Percentiles rank a stretch among this genome's conserved stretches.
phyloP scores from a whole-genome alignment of 2,329 filamentous ascomycete species.

The Blastomyces parvus region DNA sequence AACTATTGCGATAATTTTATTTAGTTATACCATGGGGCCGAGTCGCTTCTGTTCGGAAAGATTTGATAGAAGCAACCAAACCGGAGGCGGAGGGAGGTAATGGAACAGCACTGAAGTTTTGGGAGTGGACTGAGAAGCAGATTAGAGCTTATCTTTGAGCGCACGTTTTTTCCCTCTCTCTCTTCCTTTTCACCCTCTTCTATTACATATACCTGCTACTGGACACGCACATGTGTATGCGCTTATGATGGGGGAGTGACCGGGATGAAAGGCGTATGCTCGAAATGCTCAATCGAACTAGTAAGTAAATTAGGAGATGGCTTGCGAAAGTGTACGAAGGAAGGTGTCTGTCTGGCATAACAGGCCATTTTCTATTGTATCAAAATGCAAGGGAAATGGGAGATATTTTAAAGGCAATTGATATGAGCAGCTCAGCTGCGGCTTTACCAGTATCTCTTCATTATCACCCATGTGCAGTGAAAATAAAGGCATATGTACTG shows the following conservation, averaged over 20 bases:
- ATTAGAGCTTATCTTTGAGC: conserved; percentile 13
- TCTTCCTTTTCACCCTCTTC: not conserved
- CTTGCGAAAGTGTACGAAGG: too few species aligned
- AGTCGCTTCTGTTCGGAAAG: conserved; percentile 9
- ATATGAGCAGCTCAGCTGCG: not conserved
- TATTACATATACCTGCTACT: not conserved
- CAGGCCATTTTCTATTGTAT: not conserved
- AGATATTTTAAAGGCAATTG: not conserved
- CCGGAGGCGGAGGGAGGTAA: conserved; percentile 21
- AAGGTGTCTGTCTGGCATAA: not conserved
- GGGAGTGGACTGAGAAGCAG: conserved; percentile 35
- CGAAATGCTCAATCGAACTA: too few species aligned
- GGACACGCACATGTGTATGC: too few species aligned
- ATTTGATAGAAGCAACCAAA: conserved; percentile 20
- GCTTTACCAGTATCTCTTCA: not conserved
- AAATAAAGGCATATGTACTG: too few species aligned
- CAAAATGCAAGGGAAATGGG: not conserved
- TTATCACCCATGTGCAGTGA: too few species aligned
- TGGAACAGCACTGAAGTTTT: conserved; percentile 28
- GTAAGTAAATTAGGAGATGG: too few species aligned
- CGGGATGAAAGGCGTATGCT: too few species aligned
- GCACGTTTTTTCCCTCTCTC: not conserved
- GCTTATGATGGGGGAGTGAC: not conserved
- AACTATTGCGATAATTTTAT: conserved; percentile 3
- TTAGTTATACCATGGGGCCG: conserved; percentile 19